Evolutionary conservation across 176 grass and related monocot species (phyloP).

Genomic region (Themeda triandra): DNA sequence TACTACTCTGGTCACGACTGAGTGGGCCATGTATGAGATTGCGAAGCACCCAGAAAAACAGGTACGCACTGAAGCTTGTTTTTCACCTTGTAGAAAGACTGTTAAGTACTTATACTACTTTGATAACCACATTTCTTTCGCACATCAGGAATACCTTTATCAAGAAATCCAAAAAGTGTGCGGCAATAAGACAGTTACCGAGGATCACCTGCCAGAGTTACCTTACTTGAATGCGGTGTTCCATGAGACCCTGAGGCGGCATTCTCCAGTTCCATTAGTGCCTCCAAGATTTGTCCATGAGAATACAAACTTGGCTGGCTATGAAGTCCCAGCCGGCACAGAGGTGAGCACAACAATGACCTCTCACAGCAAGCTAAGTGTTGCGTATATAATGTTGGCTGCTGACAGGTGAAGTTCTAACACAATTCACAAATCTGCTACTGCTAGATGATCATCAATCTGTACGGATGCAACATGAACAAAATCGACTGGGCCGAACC

Average conservation of each 20-base stretch:
- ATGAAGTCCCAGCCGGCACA: conserved; percentile 48
- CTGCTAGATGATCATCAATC: conserved; percentile 65
- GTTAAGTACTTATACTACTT: background rate
- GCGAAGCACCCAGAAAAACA: conserved; percentile 67
- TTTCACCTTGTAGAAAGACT: conserved; percentile 19
- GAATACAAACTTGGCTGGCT: conserved; percentile 57
- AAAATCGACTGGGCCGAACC: conserved; percentile 61
- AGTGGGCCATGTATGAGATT: conserved; percentile 93
- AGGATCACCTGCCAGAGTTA: conserved; percentile 65
- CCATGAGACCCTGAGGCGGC: conserved; percentile 64
- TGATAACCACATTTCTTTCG: background rate
- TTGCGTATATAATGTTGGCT: background rate
- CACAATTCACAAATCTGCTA: background rate
- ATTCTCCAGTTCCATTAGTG: conserved; percentile 65
- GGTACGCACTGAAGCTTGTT: conserved; percentile 5
- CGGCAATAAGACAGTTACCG: conserved; percentile 36
- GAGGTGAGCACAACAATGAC: conserved; percentile 38
- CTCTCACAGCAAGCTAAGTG: no score
- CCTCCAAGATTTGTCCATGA: conserved; percentile 79
- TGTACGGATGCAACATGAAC: conserved; percentile 91
- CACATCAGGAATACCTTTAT: conserved; percentile 58
- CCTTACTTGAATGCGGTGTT: conserved; percentile 68
- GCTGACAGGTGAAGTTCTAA: background rate
- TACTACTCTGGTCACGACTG: conserved; percentile 66
- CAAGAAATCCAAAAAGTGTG: conserved; percentile 64